Base-by-base conservation (phyloP, 2,329 filamentous ascomycete species). In the Botrytis porri region DNA sequence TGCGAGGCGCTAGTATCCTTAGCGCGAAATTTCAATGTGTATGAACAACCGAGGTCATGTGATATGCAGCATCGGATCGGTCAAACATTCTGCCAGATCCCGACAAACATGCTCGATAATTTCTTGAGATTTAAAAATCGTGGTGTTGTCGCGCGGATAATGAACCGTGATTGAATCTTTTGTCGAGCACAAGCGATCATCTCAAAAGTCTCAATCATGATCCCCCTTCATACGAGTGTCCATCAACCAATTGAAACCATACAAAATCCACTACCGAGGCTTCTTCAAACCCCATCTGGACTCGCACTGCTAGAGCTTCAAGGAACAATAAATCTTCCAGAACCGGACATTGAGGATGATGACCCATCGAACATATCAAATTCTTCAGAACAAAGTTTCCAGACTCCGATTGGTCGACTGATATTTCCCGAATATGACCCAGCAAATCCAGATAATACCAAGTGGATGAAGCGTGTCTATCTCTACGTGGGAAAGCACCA, bases 231-330 rank as follows among this genome's bases (percentile, higher is more conserved):
- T n/a, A 71, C 70, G 10, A 66, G 43, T 2, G 48, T 54, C 9
- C 29, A 64, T 43, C 22, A 14, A 32, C 35, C 70, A 69, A 22
- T 57, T 25, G 41, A 20, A 35, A 61, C 62, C 25, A 60, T 63
- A 25, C 35, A 69, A 35, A 71, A 81, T 77, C 90, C 93, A 6
- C 88, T 98, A 7, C 96, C 96, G 1, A 82, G 87, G n/a, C 86
- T 97, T 75, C 88, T 98, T 25, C 93, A 95, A 78, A 98, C 95
- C 0, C 96, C 96, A 0, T 90, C 92, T 0, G 96, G 96, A 69
- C 88, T 98, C 59, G 95, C 95, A 29, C 86, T 99, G 63, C 86
- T 99, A 73, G 96, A 98, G 83, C 88, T 99, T 22, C 96, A 99
- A 85, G 96, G 95, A 75, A 93, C 89, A 22, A 91, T 99, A 83